Evolutionary conservation across 352 stramenopile species (phyloP).

Genomic region (Globisporangium yorkense): DNA sequence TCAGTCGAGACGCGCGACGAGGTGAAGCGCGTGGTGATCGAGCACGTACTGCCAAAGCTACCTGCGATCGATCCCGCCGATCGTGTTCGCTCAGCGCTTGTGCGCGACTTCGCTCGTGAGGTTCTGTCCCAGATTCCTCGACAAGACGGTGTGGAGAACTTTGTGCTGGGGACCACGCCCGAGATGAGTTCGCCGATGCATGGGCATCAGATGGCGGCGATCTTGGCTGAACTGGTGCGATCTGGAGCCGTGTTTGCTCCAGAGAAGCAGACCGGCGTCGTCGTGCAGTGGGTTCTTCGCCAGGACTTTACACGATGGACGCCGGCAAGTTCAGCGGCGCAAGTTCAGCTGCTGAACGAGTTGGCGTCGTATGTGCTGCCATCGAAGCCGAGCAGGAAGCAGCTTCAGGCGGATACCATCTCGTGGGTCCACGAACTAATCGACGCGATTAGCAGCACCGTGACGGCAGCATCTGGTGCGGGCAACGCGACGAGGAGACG

Average conservation of each 20-base stretch:
- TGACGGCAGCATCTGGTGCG: slow-evolving; percentile 1
- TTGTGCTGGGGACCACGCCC: slow-evolving; percentile 2
- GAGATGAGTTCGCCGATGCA: not conserved
- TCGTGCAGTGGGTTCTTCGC: slow-evolving; percentile 14
- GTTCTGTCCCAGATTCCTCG: slow-evolving; percentile 8
- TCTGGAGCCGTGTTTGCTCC: slow-evolving; percentile 2
- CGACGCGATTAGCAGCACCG: slow-evolving; percentile 4
- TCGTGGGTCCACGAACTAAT: slow-evolving; percentile 15
- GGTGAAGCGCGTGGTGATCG: not conserved
- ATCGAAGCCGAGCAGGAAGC: not conserved
- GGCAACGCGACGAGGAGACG: not conserved
- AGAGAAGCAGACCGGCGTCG: slow-evolving; percentile 6
- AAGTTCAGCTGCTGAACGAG: slow-evolving; percentile 6
- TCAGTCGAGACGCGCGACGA: slow-evolving; percentile 9
- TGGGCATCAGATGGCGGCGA: slow-evolving; percentile 1
- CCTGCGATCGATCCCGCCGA: not conserved
- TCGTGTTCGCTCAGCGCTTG: not conserved
- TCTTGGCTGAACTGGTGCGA: slow-evolving; percentile 11
- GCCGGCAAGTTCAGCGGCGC: not conserved
- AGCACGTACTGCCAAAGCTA: slow-evolving; percentile 8
- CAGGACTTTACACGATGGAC: slow-evolving; percentile 16
- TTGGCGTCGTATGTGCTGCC: slow-evolving; percentile 7
- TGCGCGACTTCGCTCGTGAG: slow-evolving; percentile 6
- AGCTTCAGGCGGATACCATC: slow-evolving; percentile 3
- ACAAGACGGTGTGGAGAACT: slow-evolving; percentile 7